These are phyloP conservation scores for Ustilago lituana DNA, from an alignment of 1,284 basidiomycete genomes.

Conservation along the genomic window DNA sequence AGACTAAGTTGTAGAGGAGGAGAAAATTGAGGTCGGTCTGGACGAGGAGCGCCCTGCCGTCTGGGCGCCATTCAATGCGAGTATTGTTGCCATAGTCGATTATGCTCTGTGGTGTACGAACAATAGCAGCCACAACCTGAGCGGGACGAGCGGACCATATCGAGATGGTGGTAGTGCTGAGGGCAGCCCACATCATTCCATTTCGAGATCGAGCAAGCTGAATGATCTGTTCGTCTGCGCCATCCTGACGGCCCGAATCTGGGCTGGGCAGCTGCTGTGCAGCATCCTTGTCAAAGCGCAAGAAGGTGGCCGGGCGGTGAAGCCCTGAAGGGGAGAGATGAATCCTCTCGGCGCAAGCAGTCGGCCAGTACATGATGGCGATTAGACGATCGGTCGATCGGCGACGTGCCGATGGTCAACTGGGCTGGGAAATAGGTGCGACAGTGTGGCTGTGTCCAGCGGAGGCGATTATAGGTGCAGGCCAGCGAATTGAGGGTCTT, in stretches of 20 bases:
- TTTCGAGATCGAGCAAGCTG: constrained; percentile 55
- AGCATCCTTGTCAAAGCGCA: constrained; percentile 44
- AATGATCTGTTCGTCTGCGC: constrained; percentile 26
- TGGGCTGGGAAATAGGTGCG: no score
- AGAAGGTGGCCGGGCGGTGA: constrained; percentile 20
- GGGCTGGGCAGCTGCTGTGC: constrained; percentile 28
- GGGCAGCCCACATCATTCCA: constrained; percentile 54
- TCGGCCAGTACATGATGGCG: constrained; percentile 64
- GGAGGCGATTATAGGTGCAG: neutral
- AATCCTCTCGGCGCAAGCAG: constrained; percentile 56
- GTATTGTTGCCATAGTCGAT: constrained; percentile 60
- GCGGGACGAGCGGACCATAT: constrained; percentile 59
- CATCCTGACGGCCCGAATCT: neutral
- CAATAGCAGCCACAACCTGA: constrained; percentile 58
- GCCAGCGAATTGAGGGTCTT: no score
- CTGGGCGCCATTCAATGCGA: constrained; percentile 53
- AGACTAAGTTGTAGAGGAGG: constrained; percentile 52
- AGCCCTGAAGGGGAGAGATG: constrained; percentile 55
- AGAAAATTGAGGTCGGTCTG: constrained; percentile 50
- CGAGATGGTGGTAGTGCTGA: constrained; percentile 48
- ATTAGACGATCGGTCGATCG: neutral
- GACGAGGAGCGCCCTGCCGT: constrained; percentile 47
- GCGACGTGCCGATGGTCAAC: no score
- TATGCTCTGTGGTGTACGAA: constrained; percentile 56
- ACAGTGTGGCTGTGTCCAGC: no score